Conservation (phyloP, 2,329 filamentous ascomycete genomes). For the Beauveria varroae region DNA sequence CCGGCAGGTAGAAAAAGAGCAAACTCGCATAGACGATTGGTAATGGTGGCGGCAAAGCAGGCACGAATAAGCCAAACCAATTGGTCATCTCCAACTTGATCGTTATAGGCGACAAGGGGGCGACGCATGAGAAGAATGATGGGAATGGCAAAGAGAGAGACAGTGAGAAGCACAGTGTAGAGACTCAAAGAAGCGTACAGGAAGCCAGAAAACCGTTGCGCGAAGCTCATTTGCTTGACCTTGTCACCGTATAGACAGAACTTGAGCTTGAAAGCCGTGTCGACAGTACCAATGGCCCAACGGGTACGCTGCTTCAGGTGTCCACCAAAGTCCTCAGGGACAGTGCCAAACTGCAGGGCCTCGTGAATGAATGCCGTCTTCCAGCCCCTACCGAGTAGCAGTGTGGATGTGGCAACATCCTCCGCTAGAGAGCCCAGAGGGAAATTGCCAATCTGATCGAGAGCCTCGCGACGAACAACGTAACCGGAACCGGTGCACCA, state of each 20-base stretch:
- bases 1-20: constrained; percentile 52
- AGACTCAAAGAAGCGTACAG: constrained; percentile 48
- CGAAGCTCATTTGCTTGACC: constrained; percentile 44
- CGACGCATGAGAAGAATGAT: constrained; percentile 50
- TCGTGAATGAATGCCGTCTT: constrained; percentile 54
- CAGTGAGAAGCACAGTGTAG: constrained; percentile 47
- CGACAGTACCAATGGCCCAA: constrained; percentile 49
- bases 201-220: constrained; percentile 52
- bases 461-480: constrained; percentile 48
- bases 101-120: constrained; percentile 49
- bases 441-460: constrained; percentile 55
- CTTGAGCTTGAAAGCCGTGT: constrained; percentile 52
- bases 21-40: constrained; percentile 49
- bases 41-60: constrained; percentile 43
- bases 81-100: constrained; percentile 30
- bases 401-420: constrained; percentile 51
- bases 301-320: constrained; percentile 51
- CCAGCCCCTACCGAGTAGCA: constrained; percentile 55
- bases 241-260: constrained; percentile 50
- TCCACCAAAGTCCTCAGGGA: constrained; percentile 47
- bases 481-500: constrained; percentile 61
- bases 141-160: constrained; percentile 51
- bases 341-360: constrained; percentile 51
- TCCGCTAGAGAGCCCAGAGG: constrained; percentile 53
- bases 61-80: constrained; percentile 51